Conservation (phyloP, 495 filamentous ascomycete genomes). For the Hypoxylon crocopeplum region DNA sequence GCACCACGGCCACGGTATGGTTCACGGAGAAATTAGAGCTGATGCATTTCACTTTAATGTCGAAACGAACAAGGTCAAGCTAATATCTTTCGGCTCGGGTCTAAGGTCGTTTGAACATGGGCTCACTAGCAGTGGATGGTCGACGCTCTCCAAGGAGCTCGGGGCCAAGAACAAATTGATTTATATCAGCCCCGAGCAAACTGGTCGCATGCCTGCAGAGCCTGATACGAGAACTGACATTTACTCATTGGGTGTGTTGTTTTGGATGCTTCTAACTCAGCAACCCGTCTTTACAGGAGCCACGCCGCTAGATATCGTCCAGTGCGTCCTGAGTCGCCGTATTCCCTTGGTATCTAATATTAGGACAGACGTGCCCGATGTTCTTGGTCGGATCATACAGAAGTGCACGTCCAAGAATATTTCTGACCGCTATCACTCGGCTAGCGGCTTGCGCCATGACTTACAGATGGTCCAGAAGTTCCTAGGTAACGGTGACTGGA, state of each 20-base stretch:
- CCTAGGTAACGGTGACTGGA: slow-evolving; percentile 75
- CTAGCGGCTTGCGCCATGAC: slow-evolving; percentile 80
- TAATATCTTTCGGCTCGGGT: slow-evolving; percentile 85
- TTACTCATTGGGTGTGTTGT: slow-evolving; percentile 84
- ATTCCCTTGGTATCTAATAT: slow-evolving; percentile 75
- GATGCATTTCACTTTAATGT: slow-evolving; percentile 86
- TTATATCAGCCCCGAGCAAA: slow-evolving; percentile 91
- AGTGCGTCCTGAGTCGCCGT: slow-evolving; percentile 78
- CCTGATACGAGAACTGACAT: slow-evolving; percentile 91
- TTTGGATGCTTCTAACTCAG: slow-evolving; percentile 84
- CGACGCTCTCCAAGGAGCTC: slow-evolving; percentile 74
- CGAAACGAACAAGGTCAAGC: slow-evolving; percentile 71
- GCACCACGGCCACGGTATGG: slow-evolving; percentile 80
- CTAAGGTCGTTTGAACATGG: slow-evolving; percentile 86
- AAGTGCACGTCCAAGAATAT: slow-evolving; percentile 90
- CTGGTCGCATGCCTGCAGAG: slow-evolving; percentile 85
- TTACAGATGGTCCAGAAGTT: slow-evolving; percentile 71
- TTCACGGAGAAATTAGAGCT: slow-evolving; percentile 85
- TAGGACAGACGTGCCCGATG: slow-evolving; percentile 80
- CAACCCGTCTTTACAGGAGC: slow-evolving; percentile 77
- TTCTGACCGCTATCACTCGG: slow-evolving; percentile 82
- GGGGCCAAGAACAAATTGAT: slow-evolving; percentile 85
- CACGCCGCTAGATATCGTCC: slow-evolving; percentile 84
- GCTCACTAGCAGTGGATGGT: slow-evolving; percentile 84
- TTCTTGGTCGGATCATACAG: slow-evolving; percentile 78